phyloP scores from a whole-genome alignment of 2,329 filamentous ascomycete species.

The Plenodomus lindquistii region DNA sequence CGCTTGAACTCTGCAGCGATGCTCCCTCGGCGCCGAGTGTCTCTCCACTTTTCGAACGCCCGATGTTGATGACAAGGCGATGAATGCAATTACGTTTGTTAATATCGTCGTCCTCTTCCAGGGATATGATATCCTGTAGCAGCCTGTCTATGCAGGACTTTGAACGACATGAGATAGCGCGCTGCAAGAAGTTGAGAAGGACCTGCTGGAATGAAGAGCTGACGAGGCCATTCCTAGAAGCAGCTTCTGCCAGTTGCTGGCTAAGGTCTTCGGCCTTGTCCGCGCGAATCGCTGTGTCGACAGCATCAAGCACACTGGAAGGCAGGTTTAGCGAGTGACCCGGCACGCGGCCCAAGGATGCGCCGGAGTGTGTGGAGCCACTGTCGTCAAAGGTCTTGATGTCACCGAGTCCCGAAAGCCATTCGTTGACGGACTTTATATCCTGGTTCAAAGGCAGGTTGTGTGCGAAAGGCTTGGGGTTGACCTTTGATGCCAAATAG shows the following conservation, averaged over 20 bases:
- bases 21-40: constrained; percentile 54
- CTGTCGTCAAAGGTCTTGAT: constrained; percentile 76
- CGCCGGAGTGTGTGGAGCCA: constrained; percentile 68
- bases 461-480: constrained; percentile 84
- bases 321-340: constrained; percentile 76
- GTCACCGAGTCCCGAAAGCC: constrained; percentile 82
- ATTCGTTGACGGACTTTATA: constrained; percentile 79
- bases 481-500: constrained; percentile 89
- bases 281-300: constrained; percentile 72
- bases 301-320: constrained; percentile 66
- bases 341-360: constrained; percentile 75
- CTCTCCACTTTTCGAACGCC: constrained; percentile 67
- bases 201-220: constrained; percentile 64
- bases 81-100: constrained; percentile 94
- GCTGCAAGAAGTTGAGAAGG: constrained; percentile 79
- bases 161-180: constrained; percentile 72
- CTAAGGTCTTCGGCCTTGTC: constrained; percentile 65
- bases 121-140: constrained; percentile 67
- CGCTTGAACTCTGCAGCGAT: constrained; percentile 52
- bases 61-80: constrained; percentile 88
- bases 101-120: constrained; percentile 89
- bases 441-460: constrained; percentile 63
- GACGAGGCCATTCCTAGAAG: constrained; percentile 53
- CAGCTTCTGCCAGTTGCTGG: constrained; percentile 62
- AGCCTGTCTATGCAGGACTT: constrained; percentile 72